Evolutionary conservation across 768 basidiomycete species (phyloP).

Genomic region (Flagelloscypha sp.): DNA sequence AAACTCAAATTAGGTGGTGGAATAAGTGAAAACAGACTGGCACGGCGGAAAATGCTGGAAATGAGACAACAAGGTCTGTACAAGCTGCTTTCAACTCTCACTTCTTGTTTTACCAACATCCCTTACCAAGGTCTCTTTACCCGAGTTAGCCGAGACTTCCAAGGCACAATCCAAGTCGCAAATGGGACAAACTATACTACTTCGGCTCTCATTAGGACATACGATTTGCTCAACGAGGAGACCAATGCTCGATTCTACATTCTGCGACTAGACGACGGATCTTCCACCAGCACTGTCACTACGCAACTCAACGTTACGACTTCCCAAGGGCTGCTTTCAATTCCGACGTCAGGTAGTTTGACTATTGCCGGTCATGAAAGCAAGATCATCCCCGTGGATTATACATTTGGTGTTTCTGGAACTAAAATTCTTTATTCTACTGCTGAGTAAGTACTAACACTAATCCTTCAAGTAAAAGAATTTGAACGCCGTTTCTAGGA

Average conservation of each 20-base stretch:
- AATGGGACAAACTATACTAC: slow-evolving; percentile 45
- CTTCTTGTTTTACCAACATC: neutral
- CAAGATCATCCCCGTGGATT: slow-evolving; percentile 42
- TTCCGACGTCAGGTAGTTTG: slow-evolving; percentile 30
- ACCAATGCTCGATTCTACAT: slow-evolving; percentile 43
- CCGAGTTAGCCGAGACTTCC: slow-evolving; percentile 40
- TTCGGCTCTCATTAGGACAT: slow-evolving; percentile 32
- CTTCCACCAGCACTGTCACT: slow-evolving; percentile 27
- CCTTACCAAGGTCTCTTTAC: slow-evolving; percentile 36
- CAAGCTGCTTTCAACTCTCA: neutral
- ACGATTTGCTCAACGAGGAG: slow-evolving; percentile 37
- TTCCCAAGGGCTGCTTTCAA: slow-evolving; percentile 26
- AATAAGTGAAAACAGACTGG: slow-evolving; percentile 46
- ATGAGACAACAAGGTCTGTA: slow-evolving; percentile 42
- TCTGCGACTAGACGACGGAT: slow-evolving; percentile 36
- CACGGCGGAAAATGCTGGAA: slow-evolving; percentile 41
- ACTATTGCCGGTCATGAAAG: slow-evolving; percentile 41
- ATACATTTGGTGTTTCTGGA: slow-evolving; percentile 29
- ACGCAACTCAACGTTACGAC: slow-evolving; percentile 37
- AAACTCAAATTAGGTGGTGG: slow-evolving; percentile 23
- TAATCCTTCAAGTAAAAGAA: neutral
- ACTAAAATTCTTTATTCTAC: slow-evolving; percentile 37
- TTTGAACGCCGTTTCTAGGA: slow-evolving; percentile 18
- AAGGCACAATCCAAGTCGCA: slow-evolving; percentile 33
- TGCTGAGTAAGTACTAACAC: slow-evolving; percentile 28